These are phyloP conservation scores for Monilinia fructigena DNA, from an alignment of 2,329 filamentous ascomycete species.

Conservation along the genomic window DNA sequence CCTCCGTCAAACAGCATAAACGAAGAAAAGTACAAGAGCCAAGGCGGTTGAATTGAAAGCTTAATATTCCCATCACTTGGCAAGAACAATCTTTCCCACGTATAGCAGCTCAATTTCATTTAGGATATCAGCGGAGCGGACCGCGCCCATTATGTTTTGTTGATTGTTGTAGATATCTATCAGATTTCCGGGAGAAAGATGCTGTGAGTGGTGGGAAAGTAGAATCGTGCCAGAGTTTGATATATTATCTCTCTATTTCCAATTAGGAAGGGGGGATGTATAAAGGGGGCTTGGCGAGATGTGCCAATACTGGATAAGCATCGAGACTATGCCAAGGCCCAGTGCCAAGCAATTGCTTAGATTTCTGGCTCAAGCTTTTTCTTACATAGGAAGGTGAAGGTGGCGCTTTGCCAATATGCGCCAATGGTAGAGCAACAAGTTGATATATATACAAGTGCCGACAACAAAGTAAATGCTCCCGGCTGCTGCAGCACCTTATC, in stretches of 20 bases:
- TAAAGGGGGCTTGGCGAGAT: conserved; percentile 12
- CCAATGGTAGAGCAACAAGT: conserved; percentile 6
- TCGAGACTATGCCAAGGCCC: neutral
- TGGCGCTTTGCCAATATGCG: conserved; percentile 13
- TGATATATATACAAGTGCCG: neutral
- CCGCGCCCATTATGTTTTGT: neutral
- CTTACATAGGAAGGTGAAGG: conserved; percentile 16
- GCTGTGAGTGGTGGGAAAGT: neutral
- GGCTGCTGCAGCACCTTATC: conserved; percentile 6
- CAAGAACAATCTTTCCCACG: neutral
- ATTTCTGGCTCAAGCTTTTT: neutral
- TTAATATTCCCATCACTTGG: neutral
- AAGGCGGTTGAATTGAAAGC: conserved; percentile 2
- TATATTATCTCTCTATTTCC: neutral
- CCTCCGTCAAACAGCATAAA: neutral
- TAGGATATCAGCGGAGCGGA: neutral
- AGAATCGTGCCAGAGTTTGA: neutral
- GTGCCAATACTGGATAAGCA: conserved; percentile 1
- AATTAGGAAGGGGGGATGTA: conserved; percentile 2
- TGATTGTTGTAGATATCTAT: neutral
- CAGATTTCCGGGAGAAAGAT: conserved; percentile 6
- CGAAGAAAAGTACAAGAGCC: conserved; percentile 2
- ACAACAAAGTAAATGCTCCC: neutral
- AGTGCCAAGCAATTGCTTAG: conserved; percentile 11
- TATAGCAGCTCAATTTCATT: conserved; percentile 1